Base-by-base conservation (phyloP, 495 filamentous ascomycete genomes). In the Lepidopterella palustris region DNA sequence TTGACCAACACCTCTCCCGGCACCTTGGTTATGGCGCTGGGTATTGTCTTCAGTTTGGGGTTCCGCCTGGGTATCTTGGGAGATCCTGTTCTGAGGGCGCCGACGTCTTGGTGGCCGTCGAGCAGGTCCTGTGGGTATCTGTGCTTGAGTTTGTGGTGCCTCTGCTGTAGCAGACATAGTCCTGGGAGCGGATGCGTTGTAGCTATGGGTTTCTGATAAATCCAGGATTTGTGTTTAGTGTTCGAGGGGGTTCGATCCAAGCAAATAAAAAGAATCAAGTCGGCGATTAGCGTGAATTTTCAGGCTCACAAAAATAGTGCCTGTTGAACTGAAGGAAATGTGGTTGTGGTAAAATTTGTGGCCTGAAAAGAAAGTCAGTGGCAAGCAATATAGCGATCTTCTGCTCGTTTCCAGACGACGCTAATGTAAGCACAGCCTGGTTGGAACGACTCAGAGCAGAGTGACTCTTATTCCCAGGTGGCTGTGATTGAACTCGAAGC, bases 221-320 rank as follows among this genome's bases (percentile, higher is more conserved):
- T 26, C 5, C 47, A 26, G n/a, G 26, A 42, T 15, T 42, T 13
- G 47, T 24, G 47, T 15, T 2, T 13, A 13, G 20, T 50, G 9
- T 25, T 24, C 47, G 24, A 5, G 18, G 21, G 21, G 2, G 13
- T 42, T 6, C 21, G 24, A 25, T 27, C 26, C 20, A 15, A 25
- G 15, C 20, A 50, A 25, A 27, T 5, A 18, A 50, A 50, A 27
- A 25, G 47, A 25, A 1, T 25, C 20, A 25, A 27, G 18, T 13
- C 23, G 9, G 23, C n/a, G 35, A 4, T 18, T 11, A 13, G 21
- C 3, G 21, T 51, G 47, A 28, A 11, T 51, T 21, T 51, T 11
- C 40, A 57, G 54, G 54, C 54, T 45, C 40, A 31, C 45, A 57
- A 45, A 45, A 57, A 32, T 18, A 57, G 23, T 31, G 54, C 54